These are phyloP conservation scores for Solanum tacnaense DNA, from an alignment of 257 asterid genomes.

Conservation along the genomic window DNA sequence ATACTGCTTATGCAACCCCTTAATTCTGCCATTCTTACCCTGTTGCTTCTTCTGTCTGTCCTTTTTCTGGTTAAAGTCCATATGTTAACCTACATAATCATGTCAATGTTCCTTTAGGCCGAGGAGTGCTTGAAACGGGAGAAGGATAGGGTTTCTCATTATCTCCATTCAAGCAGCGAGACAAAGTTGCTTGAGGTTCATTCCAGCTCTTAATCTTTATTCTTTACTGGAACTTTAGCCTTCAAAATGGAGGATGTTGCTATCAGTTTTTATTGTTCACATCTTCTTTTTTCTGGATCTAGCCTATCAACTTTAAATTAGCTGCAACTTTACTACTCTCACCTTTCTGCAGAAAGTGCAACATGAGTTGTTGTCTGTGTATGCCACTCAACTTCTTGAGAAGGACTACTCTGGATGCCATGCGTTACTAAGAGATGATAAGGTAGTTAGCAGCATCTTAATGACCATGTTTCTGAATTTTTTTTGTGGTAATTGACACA, in stretches of 20 bases:
- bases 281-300: neutral
- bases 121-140: constrained; percentile 84
- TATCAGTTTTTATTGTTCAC: neutral
- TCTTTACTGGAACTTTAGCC: neutral
- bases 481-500: neutral
- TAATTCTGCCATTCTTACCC: neutral
- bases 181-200: constrained; percentile 92
- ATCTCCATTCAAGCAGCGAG: constrained; percentile 96
- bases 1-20: neutral
- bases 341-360: constrained; percentile 55
- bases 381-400: constrained; percentile 90
- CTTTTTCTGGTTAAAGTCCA: neutral
- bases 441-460: constrained; percentile 34
- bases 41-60: neutral
- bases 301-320: neutral
- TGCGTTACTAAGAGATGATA: constrained; percentile 89
- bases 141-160: constrained; percentile 87
- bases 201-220: constrained; percentile 9
- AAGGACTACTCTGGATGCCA: constrained; percentile 99
- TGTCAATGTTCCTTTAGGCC: constrained; percentile 37
- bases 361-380: constrained; percentile 80
- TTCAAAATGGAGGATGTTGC: neutral
- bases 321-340: neutral
- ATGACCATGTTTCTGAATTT: neutral
- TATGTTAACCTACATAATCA: neutral